Evolutionary conservation across 2,329 filamentous ascomycete genomes (phyloP).

Genomic region (Sphaerulina musiva): DNA sequence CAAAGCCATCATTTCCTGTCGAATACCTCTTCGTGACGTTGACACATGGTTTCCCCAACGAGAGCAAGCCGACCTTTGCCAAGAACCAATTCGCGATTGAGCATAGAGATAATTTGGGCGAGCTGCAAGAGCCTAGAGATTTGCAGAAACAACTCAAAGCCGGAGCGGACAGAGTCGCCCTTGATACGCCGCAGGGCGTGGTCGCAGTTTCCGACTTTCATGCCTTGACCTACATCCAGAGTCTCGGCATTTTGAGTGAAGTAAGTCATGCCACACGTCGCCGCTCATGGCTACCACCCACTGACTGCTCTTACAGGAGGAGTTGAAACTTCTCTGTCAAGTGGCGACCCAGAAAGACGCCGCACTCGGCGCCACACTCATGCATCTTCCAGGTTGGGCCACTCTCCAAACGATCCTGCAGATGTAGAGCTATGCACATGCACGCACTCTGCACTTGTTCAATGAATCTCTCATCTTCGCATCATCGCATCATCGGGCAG

Average conservation of each 20-base stretch:
- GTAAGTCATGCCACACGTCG: conserved; percentile 43
- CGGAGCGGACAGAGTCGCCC: conserved; percentile 42
- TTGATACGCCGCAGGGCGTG: conserved; percentile 57
- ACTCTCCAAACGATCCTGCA: conserved; percentile 83
- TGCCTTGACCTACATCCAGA: conserved; percentile 77
- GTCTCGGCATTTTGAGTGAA: conserved; percentile 75
- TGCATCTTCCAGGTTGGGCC: conserved; percentile 86
- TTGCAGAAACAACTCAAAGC: conserved; percentile 63
- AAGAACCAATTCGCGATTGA: conserved; percentile 83
- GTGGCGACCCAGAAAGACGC: conserved; percentile 77
- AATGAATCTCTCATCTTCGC: not conserved
- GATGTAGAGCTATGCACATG: conserved; percentile 27
- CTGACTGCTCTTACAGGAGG: conserved; percentile 57
- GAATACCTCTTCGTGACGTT: conserved; percentile 94
- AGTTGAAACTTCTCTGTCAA: conserved; percentile 77
- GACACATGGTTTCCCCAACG: conserved; percentile 81
- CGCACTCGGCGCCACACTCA: conserved; percentile 72
- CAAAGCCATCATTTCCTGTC: conserved; percentile 90
- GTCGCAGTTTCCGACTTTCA: conserved; percentile 86
- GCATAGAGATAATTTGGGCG: conserved; percentile 79
- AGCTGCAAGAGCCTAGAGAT: conserved; percentile 69
- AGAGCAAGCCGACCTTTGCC: conserved; percentile 59
- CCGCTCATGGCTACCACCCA: not conserved
- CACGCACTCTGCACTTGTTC: conserved; percentile 7
- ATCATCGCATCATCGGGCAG: not conserved